Conservation (phyloP, 495 filamentous ascomycete species). For the Platismatia glauca region DNA sequence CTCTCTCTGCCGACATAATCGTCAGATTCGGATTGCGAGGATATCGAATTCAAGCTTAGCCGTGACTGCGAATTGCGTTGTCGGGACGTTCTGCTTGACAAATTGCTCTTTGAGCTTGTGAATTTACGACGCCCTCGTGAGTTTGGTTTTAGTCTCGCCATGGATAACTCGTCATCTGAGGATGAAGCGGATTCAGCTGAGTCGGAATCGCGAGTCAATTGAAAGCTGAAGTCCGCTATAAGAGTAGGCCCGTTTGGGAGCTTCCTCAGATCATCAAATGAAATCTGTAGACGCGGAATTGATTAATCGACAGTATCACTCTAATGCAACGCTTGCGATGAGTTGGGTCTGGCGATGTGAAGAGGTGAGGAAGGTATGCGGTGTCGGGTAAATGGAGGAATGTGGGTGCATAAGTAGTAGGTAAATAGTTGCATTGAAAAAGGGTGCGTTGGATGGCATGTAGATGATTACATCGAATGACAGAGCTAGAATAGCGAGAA, state of each 20-base stretch:
- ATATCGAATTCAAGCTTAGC: slow-evolving; percentile 9
- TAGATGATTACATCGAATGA: background rate
- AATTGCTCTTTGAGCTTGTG: background rate
- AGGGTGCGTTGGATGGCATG: background rate
- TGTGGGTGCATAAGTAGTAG: background rate
- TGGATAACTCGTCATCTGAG: slow-evolving; percentile 23
- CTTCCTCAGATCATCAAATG: slow-evolving; percentile 7
- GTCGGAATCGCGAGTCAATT: background rate
- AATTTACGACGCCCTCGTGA: background rate
- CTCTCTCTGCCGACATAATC: slow-evolving; percentile 7
- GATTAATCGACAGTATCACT: no score
- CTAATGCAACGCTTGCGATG: no score
- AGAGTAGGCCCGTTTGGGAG: slow-evolving; percentile 11
- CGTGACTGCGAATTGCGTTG: slow-evolving; percentile 8
- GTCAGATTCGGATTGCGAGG: slow-evolving; percentile 1
- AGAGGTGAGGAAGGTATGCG: background rate
- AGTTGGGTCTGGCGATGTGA: background rate
- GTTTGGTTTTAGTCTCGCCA: background rate
- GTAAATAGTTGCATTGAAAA: no score
- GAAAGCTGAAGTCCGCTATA: slow-evolving; percentile 2
- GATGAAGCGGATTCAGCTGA: slow-evolving; percentile 13
- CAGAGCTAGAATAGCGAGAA: background rate
- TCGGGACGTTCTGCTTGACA: slow-evolving; percentile 4
- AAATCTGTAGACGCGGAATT: slow-evolving; percentile 3
- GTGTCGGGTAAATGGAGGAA: background rate